Base-by-base conservation (phyloP, 768 basidiomycete species). In the Agaricus blazei region DNA sequence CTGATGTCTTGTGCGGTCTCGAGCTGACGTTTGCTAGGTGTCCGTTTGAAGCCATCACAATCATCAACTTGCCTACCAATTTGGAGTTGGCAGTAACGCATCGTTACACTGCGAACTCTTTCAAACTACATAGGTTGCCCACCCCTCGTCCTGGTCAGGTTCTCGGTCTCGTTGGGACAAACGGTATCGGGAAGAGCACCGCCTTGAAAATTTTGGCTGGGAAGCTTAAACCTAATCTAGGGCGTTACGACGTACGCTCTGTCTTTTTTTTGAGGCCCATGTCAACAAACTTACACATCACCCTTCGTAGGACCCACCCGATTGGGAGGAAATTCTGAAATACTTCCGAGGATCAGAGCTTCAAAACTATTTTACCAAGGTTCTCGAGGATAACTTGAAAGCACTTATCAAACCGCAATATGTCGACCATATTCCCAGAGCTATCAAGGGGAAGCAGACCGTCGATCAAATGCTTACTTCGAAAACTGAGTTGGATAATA, bases 391-490 rank as follows among this genome's bases (percentile, higher is more conserved):
- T 72, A 94, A 99, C 66, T 76, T 98, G 67, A 98, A 98, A 76
- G 95, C 97, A 1, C 82, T 99, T 59, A 98, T 98, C 70, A 99
- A 99, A 72, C 97, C 97, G 1, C 97, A 99, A 82, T 99, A 99
- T 68, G 97, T 99, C 60, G 97, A 99, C 69, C 95, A 98, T 69
- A 98, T 99, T 64, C 97, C 97, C 3, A 84, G 88, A 42, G 93
- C 93, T 40, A 91, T 99, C 78, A 96, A 98, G 72, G 93, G 88
- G 52, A 78, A 74, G 47, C 81, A 91, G 79, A 88, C 87, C 2
- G 95, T 99, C 27, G 75, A 79, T 5, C 78, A 92, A 65, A 98
- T 99, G 96, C 83, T 99, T 58, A 88, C 94, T 64, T 82, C 83
- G 28, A 98, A 98, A 73, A 72, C 87, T 29, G 93, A 99, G 68